Base-by-base conservation (phyloP, 257 asterid species). In the Agastache rugosa region DNA sequence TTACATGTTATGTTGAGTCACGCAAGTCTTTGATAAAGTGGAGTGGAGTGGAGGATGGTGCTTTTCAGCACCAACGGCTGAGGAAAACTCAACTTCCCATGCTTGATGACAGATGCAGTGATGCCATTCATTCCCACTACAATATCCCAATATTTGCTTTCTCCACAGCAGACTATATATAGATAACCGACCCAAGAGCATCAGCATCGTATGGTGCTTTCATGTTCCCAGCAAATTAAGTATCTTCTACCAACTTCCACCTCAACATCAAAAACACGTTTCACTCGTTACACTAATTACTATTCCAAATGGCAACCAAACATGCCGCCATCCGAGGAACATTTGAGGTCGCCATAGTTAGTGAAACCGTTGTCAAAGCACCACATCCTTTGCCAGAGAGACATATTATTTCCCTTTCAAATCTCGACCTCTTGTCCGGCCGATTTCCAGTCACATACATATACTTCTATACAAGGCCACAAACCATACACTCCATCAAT, bases 401-500 rank as follows among this genome's bases (percentile, higher is more conserved):
- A 8, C 77, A 69, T 63, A 50, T 68, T 17, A 85, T 88, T 29
- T 19, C 81, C 64, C 87, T 86, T 45, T 86, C 94, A 8, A 88
- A 88, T 70, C 88, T 88, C 25, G 94, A 88, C 59, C 91, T 88
- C 54, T 63, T 88, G 29, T 83, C 87, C 0, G 91, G 94, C 45
- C 75, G 91, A n/a, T 88, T 86, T 75, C 94, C 88, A 0, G 88
- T 86, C 10, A 85, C 91, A 6, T 86, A 88, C 48, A 73, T 88
- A 68, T 86, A 81, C 79, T 72, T 86, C 34, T 88, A 84, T 75
- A 16, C 16, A 39, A 68, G 6, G 22, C 51, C 75, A 22, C 48
- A 60, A 5, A 23, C 6, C 67, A 29, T 16, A 19, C 17, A 39
- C 29, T 62, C 81, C 2, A 60, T 74, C 25, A 35, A 10, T 0